Percentiles rank a stretch among this genome's conserved stretches.
phyloP scores from a whole-genome alignment of 2,329 filamentous ascomycete species.

The Cordyceps militaris region DNA sequence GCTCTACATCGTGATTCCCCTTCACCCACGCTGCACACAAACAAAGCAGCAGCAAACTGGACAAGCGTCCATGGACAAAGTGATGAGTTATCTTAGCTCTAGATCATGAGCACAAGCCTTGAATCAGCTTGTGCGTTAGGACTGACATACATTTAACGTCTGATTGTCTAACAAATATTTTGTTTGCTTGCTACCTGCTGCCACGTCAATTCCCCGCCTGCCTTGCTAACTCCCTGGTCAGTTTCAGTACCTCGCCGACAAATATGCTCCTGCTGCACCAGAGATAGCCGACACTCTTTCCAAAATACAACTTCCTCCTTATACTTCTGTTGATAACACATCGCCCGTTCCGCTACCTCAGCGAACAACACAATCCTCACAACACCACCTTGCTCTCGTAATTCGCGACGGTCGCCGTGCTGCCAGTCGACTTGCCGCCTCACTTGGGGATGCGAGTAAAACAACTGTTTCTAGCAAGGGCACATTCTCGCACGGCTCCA shows the following conservation, averaged over 20 bases:
- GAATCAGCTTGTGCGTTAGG: slow-evolving; percentile 43
- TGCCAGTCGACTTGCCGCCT: slow-evolving; percentile 42
- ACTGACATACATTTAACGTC: slow-evolving; percentile 48
- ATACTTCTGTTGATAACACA: slow-evolving; percentile 40
- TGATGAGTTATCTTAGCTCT: slow-evolving; percentile 62
- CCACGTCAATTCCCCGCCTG: not conserved
- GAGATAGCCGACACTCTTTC: slow-evolving; percentile 61
- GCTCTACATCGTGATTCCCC: not conserved
- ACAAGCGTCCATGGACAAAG: slow-evolving; percentile 19
- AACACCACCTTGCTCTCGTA: slow-evolving; percentile 53
- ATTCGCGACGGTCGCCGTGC: slow-evolving; percentile 58
- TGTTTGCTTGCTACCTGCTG: slow-evolving; percentile 6
- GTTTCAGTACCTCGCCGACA: slow-evolving; percentile 60
- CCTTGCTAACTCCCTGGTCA: slow-evolving; percentile 22
- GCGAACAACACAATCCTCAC: slow-evolving; percentile 32
- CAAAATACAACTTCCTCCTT: slow-evolving; percentile 58
- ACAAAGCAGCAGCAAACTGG: slow-evolving; percentile 10
- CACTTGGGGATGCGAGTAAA: slow-evolving; percentile 43
- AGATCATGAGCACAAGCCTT: slow-evolving; percentile 63
- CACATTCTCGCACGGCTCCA: slow-evolving; percentile 37
- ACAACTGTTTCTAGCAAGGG: slow-evolving; percentile 43
- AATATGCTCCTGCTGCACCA: slow-evolving; percentile 57
- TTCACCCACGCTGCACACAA: not conserved
- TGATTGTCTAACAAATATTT: slow-evolving; percentile 18
- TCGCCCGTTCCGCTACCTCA: slow-evolving; percentile 48